Percentiles rank a stretch among this genome's conserved stretches.
phyloP scores from a whole-genome alignment of 192 early-diverging fungal genomes.

The Gryganskiella cystojenkinii region DNA sequence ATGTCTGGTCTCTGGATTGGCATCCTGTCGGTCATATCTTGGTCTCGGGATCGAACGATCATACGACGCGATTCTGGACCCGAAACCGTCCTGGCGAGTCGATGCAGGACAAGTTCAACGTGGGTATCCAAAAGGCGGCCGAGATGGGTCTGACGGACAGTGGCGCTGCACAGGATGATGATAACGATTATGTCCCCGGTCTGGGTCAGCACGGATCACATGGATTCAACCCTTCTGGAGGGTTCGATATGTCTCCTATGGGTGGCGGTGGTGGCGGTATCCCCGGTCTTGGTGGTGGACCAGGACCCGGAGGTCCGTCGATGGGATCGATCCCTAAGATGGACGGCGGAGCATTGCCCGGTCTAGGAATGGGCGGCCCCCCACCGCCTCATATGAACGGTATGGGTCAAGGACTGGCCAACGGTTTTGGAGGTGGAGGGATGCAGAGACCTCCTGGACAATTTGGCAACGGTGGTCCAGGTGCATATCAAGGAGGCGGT shows the following conservation, averaged over 20 bases:
- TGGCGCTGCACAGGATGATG: constrained; percentile 51
- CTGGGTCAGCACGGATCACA: constrained; percentile 33
- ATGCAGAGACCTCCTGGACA: constrained; percentile 25
- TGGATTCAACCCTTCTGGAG: neutral
- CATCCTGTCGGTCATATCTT: constrained; percentile 97
- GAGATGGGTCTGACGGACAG: constrained; percentile 55
- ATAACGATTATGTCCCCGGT: constrained; percentile 51
- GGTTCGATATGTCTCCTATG: constrained; percentile 45
- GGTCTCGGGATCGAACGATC: constrained; percentile 94
- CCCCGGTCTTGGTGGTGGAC: constrained; percentile 44
- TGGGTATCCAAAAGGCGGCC: constrained; percentile 60
- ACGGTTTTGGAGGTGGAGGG: constrained; percentile 9
- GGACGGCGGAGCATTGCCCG: constrained; percentile 28
- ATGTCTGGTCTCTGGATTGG: constrained; percentile 97
- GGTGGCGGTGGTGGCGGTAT: no score
- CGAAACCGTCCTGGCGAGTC: constrained; percentile 87
- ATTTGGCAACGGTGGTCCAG: constrained; percentile 16
- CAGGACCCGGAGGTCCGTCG: constrained; percentile 15
- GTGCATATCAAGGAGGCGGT: constrained; percentile 27
- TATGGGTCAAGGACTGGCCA: constrained; percentile 13
- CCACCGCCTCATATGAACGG: constrained; percentile 7
- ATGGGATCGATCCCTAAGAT: constrained; percentile 28
- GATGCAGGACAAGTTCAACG: constrained; percentile 65
- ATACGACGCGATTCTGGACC: constrained; percentile 96
- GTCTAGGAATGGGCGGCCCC: constrained; percentile 44